Evolutionary conservation across 345 rosid genomes (phyloP).

Genomic region (Trapa bicornis): DNA sequence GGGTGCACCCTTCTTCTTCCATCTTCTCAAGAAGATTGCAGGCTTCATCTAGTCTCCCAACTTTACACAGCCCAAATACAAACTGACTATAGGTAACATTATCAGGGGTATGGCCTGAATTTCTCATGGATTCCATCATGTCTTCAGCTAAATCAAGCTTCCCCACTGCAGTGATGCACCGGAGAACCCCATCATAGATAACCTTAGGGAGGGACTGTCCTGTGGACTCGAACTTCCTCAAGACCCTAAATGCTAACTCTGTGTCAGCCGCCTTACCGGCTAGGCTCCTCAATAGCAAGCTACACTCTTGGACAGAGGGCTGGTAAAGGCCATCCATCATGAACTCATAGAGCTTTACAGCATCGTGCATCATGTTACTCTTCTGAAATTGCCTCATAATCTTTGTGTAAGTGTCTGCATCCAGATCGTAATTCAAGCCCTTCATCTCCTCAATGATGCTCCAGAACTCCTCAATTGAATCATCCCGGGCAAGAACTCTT

Average conservation of each 20-base stretch:
- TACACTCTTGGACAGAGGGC: conserved; percentile 63
- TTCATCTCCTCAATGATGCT: conserved; percentile 53
- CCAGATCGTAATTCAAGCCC: conserved; percentile 43
- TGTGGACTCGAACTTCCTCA: conserved; percentile 37
- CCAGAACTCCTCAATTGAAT: conserved; percentile 62
- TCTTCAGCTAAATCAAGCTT: conserved; percentile 61
- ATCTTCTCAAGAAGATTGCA: conserved; percentile 43
- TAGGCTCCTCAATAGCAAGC: conserved; percentile 43
- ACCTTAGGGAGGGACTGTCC: conserved; percentile 53
- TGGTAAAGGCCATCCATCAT: conserved; percentile 85
- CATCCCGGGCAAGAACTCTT: conserved; percentile 54
- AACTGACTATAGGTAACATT: conserved; percentile 79
- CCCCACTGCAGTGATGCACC: conserved; percentile 51
- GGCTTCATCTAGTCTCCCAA: conserved; percentile 62
- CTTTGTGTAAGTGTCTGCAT: conserved; percentile 60
- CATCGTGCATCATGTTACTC: conserved; percentile 45
- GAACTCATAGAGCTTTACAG: conserved; percentile 67
- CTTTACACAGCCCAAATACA: conserved; percentile 79
- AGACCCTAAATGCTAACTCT: conserved; percentile 55
- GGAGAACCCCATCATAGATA: conserved; percentile 67
- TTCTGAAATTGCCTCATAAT: conserved; percentile 74
- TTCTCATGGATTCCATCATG: conserved; percentile 43
- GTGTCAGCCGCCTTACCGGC: conserved; percentile 32
- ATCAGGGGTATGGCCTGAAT: conserved; percentile 64
- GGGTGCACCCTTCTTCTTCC: conserved; percentile 50